Percentiles rank a stretch among this genome's conserved stretches.
phyloP scores from a whole-genome alignment of 495 filamentous ascomycete species.

The Saxophila tyrrhenica region DNA sequence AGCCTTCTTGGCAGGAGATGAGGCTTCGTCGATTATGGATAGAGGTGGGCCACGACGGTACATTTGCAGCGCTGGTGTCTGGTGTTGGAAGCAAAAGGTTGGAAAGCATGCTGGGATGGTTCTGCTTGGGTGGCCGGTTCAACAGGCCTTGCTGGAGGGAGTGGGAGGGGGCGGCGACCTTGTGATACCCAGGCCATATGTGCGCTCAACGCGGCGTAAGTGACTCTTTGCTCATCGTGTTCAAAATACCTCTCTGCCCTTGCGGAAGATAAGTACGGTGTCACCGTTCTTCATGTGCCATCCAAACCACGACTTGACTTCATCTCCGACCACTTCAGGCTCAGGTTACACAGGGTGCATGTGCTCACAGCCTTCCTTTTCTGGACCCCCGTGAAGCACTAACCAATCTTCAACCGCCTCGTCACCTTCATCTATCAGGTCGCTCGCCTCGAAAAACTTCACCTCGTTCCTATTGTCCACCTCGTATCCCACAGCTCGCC shows the following conservation, averaged over 20 bases:
- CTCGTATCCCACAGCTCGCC: too few relatives aligned
- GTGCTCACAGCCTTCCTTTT: background rate
- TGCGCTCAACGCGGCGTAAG: constrained; percentile 12
- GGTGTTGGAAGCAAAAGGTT: background rate
- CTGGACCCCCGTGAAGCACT: too few relatives aligned
- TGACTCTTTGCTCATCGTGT: background rate
- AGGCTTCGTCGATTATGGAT: background rate
- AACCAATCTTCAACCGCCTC: too few relatives aligned
- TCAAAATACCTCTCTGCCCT: too few relatives aligned
- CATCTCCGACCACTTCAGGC: background rate
- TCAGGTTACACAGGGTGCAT: background rate
- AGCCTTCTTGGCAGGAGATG: constrained; percentile 57
- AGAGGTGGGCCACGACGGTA: constrained; percentile 1
- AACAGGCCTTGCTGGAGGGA: constrained; percentile 18
- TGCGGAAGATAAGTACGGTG: too few relatives aligned
- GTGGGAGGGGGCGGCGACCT: too few relatives aligned
- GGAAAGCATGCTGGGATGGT: background rate
- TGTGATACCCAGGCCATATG: constrained; percentile 8
- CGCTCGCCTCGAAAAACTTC: too few relatives aligned
- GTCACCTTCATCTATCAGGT: too few relatives aligned
- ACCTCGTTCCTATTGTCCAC: constrained; percentile 3
- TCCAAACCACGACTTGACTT: background rate
- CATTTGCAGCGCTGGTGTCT: background rate
- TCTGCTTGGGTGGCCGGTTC: constrained; percentile 13
- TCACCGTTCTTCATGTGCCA: too few relatives aligned